Evolutionary conservation across 352 stramenopile species (phyloP), one percentile per base, ranked within the genome.

Genomic region (Phytophthora megakarya): DNA sequence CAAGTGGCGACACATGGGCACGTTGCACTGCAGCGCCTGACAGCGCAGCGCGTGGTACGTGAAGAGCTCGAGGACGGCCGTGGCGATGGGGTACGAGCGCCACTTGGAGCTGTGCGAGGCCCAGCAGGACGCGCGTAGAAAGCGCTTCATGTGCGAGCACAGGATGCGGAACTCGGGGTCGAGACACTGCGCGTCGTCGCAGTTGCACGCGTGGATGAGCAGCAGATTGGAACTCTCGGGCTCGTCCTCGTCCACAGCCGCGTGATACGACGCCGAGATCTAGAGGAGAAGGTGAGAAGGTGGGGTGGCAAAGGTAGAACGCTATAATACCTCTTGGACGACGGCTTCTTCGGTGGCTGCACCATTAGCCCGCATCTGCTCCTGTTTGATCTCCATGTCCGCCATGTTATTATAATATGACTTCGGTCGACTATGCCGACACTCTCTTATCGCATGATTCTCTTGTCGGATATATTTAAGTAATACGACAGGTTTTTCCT

Each of bases 61-160:
- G n/a, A 89, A 82, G 13, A 90, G 72, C 55, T 85, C 78, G 5
- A 75, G 58, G 15, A 69, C 67, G 8, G 55, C 65, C 35, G 22
- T 40, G 3, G 65, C 69, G 23, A 76, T 71, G 25, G 59, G 65
- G 42, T 73, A 82, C 45, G 64, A 45, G 7, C 70, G 62, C 81
- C 81, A 90, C 15, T 62, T 51, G 13, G 71, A 51, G 46, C 73
- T 84, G 53, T 88, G 81, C 3, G 81, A 88, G 18, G 77, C 79
- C 81, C 81, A 90, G 60, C 75, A 88, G 2, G 68, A 60, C 12
- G 75, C 79, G 1, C 78, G 74, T 33, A 90, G 37, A 19, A 89
- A 89, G 0, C 76, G 64, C 75, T 88, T 88, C 78, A 90, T 88
- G 48, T 82, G 73, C 9, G 67, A 44, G 53, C 79, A 90, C 1